Evolutionary conservation across 176 grass and related monocot species (phyloP).

Genomic region (Alopecurus myosuroides): DNA sequence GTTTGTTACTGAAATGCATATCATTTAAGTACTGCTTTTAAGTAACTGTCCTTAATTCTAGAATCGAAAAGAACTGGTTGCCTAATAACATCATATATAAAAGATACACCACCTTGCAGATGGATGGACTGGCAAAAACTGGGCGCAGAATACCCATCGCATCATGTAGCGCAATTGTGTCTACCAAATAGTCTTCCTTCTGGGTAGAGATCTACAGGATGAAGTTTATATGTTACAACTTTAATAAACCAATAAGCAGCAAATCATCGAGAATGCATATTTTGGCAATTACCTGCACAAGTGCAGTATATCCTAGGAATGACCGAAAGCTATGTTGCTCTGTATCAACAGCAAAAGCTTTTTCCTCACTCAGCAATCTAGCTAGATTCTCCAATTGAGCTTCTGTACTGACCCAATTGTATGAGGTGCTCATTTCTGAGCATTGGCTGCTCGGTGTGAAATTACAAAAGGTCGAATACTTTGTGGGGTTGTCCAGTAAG

Average conservation of each 20-base stretch:
- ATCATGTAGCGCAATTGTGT: slow-evolving; percentile 91
- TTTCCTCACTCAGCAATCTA: slow-evolving; percentile 44
- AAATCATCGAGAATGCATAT: background rate
- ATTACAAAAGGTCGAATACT: slow-evolving; percentile 14
- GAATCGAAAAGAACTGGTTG: background rate
- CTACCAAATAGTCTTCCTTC: slow-evolving; percentile 84
- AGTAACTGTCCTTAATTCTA: background rate
- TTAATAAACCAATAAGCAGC: slow-evolving; percentile 11
- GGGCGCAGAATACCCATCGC: slow-evolving; percentile 61
- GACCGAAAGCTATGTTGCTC: slow-evolving; percentile 93
- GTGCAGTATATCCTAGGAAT: slow-evolving; percentile 92
- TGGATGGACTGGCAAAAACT: slow-evolving; percentile 70
- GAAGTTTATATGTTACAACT: slow-evolving; percentile 3
- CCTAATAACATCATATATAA: slow-evolving; percentile 14
- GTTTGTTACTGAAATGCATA: background rate
- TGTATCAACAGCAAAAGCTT: slow-evolving; percentile 78
- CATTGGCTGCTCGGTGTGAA: slow-evolving; percentile 29
- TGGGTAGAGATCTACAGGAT: slow-evolving; percentile 66
- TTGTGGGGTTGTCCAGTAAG: slow-evolving; percentile 53
- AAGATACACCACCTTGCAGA: slow-evolving; percentile 65
- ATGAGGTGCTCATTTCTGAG: slow-evolving; percentile 36
- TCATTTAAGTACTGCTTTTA: background rate
- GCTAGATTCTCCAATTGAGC: slow-evolving; percentile 56
- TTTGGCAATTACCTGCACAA: slow-evolving; percentile 77
- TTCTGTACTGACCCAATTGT: slow-evolving; percentile 81